Conservation (phyloP, 257 asterid species). For the Solanum neorickii region DNA sequence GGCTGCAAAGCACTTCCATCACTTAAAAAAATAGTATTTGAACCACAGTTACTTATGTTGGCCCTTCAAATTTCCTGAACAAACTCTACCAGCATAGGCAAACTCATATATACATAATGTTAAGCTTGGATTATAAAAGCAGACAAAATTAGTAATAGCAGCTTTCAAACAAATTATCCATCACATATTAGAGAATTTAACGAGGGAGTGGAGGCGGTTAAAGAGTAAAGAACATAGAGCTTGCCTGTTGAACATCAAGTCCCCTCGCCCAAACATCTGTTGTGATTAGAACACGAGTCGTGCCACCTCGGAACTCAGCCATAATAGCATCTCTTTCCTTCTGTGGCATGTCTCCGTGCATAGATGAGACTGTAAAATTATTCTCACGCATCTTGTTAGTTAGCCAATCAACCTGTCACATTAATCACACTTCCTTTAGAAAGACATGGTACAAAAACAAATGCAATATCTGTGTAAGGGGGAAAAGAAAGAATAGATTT, state of each 20-base stretch:
- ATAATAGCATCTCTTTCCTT: slow-evolving; percentile 91
- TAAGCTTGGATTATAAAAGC: not conserved
- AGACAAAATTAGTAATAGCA: not conserved
- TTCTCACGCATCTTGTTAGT: slow-evolving; percentile 82
- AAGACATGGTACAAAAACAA: not conserved
- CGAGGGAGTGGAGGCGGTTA: not conserved
- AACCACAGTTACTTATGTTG: not conserved
- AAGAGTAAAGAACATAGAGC: not conserved
- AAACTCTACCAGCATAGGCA: not conserved
- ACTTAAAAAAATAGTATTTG: not conserved
- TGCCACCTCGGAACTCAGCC: slow-evolving; percentile 75
- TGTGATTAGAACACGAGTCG: slow-evolving; percentile 88
- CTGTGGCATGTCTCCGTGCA: slow-evolving; percentile 99
- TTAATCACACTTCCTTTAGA: not conserved
- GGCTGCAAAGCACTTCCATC: not conserved
- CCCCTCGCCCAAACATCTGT: slow-evolving; percentile 99
- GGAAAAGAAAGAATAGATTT: not conserved
- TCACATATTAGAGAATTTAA: not conserved
- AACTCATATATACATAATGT: not conserved
- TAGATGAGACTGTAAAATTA: slow-evolving; percentile 87
- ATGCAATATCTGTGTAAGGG: not conserved
- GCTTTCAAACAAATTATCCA: not conserved
- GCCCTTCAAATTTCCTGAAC: not conserved
- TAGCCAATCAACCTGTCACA: slow-evolving; percentile 80
- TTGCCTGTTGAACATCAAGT: slow-evolving; percentile 95